Evolutionary conservation across 345 rosid species (phyloP), one percentile per base, ranked within the genome.

Genomic region (Hibiscus tridactylites): DNA sequence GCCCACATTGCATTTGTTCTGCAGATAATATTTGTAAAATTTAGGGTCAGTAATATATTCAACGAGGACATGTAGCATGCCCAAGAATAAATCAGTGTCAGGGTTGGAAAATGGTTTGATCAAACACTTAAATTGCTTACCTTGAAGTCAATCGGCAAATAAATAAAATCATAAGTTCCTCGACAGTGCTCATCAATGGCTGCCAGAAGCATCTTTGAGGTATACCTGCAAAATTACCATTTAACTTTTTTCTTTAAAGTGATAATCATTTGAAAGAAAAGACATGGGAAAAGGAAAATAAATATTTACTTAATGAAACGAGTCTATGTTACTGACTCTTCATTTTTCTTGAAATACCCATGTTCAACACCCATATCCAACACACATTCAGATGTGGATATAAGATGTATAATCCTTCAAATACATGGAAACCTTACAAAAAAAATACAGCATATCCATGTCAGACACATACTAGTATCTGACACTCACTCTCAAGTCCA

Each of bases 1-100:
- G 61, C 97, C 97, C 77, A 91, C 97, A 50, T 91, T 91, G 86
- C 97, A 91, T 77, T 91, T 91, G 80, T 91, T 91, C 95, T 91
- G 89, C 64, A 58, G 70, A 72, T 46, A 72, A 69, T 63, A 21
- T 71, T 49, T 28, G 17, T 28, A 57, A 39, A 19, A 61, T 76
- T 21, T 13, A 21, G 53, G 65, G 71, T 75, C 57, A 68, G 68
- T 35, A 42, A 79, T 4, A 21, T 28, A 29, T 26, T 35, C 19
- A 59, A 11, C 29, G 28, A 11, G 42, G 26, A 50, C 29, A 46
- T 31, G 42, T 16, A 31, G 15, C 39, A 26, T 46, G 42, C 31
- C 42, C 50, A 68, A 39, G 28, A 33, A 42, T 61, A 49, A 57
- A 54, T 33, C 47, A 31, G 24, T 57, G 33, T 61, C 64, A 52